These are phyloP conservation scores for Verticillium klebahnii DNA, from an alignment of 2,329 filamentous ascomycete genomes.

Conservation along the genomic window DNA sequence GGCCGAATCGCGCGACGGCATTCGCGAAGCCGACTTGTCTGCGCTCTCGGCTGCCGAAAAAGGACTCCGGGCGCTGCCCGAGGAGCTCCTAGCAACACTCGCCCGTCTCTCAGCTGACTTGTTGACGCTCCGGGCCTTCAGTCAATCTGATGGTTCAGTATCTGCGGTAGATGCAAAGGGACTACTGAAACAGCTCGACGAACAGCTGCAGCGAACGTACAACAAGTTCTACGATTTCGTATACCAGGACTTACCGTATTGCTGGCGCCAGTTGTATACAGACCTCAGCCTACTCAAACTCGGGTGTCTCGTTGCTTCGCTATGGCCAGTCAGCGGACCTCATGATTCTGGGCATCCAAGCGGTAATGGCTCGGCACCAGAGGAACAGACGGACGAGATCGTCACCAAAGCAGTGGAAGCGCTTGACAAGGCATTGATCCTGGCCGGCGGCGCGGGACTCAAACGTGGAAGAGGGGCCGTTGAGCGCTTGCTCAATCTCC, in stretches of 20 bases:
- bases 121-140: background rate
- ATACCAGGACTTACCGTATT: conserved; percentile 59
- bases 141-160: background rate
- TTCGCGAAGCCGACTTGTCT: background rate
- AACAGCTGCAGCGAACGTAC: conserved; percentile 7
- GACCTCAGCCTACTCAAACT: conserved; percentile 65
- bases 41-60: background rate
- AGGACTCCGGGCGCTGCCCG: background rate
- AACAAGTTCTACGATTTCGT: conserved; percentile 59
- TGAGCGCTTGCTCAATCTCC: conserved; percentile 42
- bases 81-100: background rate
- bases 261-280: conserved; percentile 69
- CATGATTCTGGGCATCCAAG: background rate
- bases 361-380: background rate
- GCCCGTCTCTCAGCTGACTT: background rate
- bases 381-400: background rate
- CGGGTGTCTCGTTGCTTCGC: conserved; percentile 8
- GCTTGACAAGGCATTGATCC: conserved; percentile 73
- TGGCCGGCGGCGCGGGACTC: conserved; percentile 59
- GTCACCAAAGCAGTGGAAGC: conserved; percentile 39
- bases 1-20: background rate
- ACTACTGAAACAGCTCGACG: conserved; percentile 3
- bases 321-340: background rate
- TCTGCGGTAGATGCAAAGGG: background rate
- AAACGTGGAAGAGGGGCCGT: conserved; percentile 46